Evolutionary conservation across 2,329 filamentous ascomycete genomes (phyloP).

Genomic region (Nigrospora sphaerica): DNA sequence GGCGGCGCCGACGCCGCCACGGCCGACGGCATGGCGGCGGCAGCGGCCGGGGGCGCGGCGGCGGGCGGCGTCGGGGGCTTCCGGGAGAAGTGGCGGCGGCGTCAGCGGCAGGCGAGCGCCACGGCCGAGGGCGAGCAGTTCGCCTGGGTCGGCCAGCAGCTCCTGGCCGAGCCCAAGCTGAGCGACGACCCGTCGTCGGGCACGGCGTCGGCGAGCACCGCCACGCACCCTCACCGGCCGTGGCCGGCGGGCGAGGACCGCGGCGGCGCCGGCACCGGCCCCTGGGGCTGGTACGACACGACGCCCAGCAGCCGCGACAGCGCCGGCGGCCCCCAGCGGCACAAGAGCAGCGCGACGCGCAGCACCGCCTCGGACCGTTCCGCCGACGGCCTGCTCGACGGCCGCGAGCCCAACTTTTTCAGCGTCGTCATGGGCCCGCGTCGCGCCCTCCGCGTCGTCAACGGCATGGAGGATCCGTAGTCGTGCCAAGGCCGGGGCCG

Average conservation of each 20-base stretch:
- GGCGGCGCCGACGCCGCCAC: constrained; percentile 33
- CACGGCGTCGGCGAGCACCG: constrained; percentile 1
- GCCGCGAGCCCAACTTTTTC: constrained; percentile 63
- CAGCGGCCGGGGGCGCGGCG: constrained; percentile 1
- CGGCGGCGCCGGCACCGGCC: constrained; percentile 3
- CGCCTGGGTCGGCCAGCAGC: constrained; percentile 1
- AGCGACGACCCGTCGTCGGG: constrained; percentile 16
- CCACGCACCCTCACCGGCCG: constrained; percentile 1
- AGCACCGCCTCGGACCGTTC: constrained; percentile 27
- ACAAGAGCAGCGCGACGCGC: constrained; percentile 24
- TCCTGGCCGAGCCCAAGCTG: constrained; percentile 14
- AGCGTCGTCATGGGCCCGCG: constrained; percentile 62
- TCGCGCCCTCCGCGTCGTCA: constrained; percentile 63
- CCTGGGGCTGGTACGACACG: constrained; percentile 13
- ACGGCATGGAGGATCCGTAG: constrained; percentile 31
- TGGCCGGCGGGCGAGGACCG: constrained; percentile 20
- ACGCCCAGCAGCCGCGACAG: constrained; percentile 9
- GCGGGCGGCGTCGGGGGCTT: constrained; percentile 2
- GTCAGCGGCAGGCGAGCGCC: constrained; percentile 1
- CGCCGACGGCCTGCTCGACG: constrained; percentile 29
- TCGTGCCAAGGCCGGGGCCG: too few species aligned
- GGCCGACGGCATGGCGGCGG: constrained; percentile 15
- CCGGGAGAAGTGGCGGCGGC: constrained; percentile 20
- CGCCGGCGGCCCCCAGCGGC: constrained; percentile 10
- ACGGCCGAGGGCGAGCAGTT: constrained; percentile 11